These are phyloP conservation scores for Penicillium sp. DNA, from an alignment of 2,329 filamentous ascomycete genomes.

Conservation along the genomic window DNA sequence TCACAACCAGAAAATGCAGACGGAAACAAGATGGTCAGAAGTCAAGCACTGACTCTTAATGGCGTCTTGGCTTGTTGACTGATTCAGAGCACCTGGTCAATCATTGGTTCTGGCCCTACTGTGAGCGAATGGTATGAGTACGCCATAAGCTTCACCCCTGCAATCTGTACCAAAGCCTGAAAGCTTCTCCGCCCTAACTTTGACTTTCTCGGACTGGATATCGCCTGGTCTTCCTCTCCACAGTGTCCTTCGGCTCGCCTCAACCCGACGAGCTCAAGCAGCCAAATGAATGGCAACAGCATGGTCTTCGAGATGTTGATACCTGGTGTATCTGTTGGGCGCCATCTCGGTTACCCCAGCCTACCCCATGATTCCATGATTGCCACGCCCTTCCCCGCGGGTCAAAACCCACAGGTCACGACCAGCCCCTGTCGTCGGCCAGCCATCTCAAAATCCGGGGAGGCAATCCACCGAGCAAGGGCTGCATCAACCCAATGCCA, in stretches of 20 bases:
- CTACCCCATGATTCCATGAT: neutral
- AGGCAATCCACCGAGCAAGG: constrained; percentile 12
- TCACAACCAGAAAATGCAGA: neutral
- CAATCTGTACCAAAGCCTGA: no score
- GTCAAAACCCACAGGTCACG: no score
- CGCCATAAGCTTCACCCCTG: no score
- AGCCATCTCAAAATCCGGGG: constrained; percentile 10
- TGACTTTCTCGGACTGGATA: no score
- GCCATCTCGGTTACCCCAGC: neutral
- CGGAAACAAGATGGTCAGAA: neutral
- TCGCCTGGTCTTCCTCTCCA: neutral
- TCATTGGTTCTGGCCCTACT: neutral
- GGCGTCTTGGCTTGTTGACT: no score
- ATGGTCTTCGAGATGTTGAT: neutral
- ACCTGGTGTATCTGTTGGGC: constrained; percentile 6
- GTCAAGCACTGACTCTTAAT: neutral
- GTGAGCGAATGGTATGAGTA: no score
- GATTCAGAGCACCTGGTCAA: neutral
- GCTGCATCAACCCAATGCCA: neutral
- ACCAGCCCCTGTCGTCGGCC: neutral
- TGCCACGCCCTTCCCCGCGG: no score
- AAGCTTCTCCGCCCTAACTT: no score
- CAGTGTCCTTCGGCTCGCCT: neutral
- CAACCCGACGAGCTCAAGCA: neutral
- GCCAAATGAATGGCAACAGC: neutral